phyloP scores from a whole-genome alignment of 1,284 basidiomycete species.

The Heterobasidion irregulare region DNA sequence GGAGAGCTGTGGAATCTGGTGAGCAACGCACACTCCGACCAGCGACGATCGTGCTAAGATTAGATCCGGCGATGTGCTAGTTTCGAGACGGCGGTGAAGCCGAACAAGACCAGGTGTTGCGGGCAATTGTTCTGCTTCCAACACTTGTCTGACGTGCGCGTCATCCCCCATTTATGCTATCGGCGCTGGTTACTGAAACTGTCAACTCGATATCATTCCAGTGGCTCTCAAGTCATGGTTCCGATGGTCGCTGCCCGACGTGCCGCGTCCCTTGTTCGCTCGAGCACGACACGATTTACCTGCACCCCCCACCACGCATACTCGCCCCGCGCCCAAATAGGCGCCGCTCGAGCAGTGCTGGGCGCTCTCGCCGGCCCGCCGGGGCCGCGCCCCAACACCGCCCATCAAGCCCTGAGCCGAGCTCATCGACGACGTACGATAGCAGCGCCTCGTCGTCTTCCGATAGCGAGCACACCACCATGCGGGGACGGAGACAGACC shows the following conservation, averaged over 20 bases:
- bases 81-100: constrained; percentile 12
- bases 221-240: constrained; percentile 9
- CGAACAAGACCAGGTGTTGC: constrained; percentile 13
- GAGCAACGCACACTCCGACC: not conserved
- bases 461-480: constrained; percentile 7
- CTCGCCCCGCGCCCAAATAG: not conserved
- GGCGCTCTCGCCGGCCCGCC: constrained; percentile 4
- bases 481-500: not conserved
- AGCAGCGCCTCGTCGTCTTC: constrained; percentile 10
- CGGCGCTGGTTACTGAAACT: not conserved
- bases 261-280: constrained; percentile 12
- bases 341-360: not conserved
- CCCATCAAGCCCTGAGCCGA: not conserved
- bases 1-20: constrained; percentile 14
- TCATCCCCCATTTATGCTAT: not conserved
- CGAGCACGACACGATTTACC: constrained; percentile 11
- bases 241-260: constrained; percentile 14
- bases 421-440: not conserved
- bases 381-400: not conserved
- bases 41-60: not conserved
- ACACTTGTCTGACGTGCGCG: constrained; percentile 13
- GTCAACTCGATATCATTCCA: not conserved
- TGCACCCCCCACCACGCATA: constrained; percentile 10
- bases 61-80: constrained; percentile 3
- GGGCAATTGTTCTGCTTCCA: constrained; percentile 14